These are phyloP conservation scores for Lipomyces lipofer DNA, from an alignment of 805 yeast genomes.

Conservation along the genomic window DNA sequence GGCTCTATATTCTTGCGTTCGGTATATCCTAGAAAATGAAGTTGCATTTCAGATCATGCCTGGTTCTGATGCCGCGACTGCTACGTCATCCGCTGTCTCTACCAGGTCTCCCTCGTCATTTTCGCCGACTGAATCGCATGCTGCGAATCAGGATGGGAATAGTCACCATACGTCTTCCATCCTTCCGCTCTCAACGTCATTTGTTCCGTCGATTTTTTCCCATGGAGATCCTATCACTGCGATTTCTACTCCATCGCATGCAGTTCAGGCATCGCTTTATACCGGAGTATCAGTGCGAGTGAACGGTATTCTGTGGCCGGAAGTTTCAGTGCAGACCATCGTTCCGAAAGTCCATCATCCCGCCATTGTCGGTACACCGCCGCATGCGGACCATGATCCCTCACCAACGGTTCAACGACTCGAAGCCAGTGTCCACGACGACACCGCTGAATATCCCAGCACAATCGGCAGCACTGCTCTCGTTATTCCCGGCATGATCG, in stretches of 20 bases:
- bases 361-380: neutral
- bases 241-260: neutral
- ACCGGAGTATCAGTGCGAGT: constrained; percentile 43
- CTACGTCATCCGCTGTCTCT: neutral
- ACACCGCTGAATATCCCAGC: neutral
- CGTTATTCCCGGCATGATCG: neutral
- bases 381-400: neutral
- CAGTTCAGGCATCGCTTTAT: constrained; percentile 15
- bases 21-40: constrained; percentile 38
- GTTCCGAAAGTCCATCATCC: constrained; percentile 24
- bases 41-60: constrained; percentile 38
- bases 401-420: constrained; percentile 18
- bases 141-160: too few relatives aligned
- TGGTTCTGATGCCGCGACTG: neutral
- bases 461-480: neutral
- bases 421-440: constrained; percentile 19
- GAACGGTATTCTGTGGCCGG: constrained; percentile 71
- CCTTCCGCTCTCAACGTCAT: constrained; percentile 12
- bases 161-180: constrained; percentile 16
- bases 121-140: neutral
- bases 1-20: constrained; percentile 32
- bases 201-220: constrained; percentile 28
- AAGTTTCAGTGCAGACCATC: constrained; percentile 52
- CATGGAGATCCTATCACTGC: constrained; percentile 12
- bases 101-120: neutral